These are phyloP conservation scores for Coix lacrymajobi DNA, from an alignment of 176 grass and related monocot genomes.

Conservation along the genomic window DNA sequence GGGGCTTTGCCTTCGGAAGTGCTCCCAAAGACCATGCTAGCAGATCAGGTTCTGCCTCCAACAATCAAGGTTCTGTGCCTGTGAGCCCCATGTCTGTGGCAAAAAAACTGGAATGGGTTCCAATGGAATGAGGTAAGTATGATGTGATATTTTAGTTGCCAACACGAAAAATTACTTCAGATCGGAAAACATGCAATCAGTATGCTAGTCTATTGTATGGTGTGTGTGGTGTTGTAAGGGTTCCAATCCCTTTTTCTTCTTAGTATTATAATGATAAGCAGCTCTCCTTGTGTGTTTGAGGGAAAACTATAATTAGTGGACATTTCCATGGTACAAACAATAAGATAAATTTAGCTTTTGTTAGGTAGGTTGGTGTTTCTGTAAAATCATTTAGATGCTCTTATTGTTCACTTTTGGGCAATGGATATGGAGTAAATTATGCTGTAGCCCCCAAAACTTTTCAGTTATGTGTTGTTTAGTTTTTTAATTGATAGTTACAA, in stretches of 20 bases:
- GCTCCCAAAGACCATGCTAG: conserved; percentile 25
- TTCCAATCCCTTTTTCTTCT: background rate
- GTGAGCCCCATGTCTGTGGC: conserved; percentile 16
- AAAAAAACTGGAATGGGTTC: conserved; percentile 26
- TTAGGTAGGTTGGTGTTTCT: background rate
- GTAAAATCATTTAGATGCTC: background rate
- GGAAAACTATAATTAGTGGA: background rate
- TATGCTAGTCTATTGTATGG: background rate
- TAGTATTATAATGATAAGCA: background rate
- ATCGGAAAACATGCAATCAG: background rate
- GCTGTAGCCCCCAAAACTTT: background rate
- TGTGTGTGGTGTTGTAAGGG: background rate
- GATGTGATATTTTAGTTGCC: background rate
- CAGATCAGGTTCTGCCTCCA: conserved; percentile 28
- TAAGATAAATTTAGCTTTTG: background rate
- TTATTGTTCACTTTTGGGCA: background rate
- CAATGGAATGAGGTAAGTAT: conserved; percentile 43
- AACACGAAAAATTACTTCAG: background rate
- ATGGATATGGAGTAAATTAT: background rate
- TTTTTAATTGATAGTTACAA: background rate
- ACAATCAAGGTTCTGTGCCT: conserved; percentile 25
- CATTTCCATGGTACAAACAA: background rate
- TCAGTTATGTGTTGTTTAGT: background rate
- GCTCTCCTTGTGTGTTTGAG: background rate
- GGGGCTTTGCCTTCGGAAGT: conserved; percentile 34